Conservation (phyloP, 2,329 filamentous ascomycete genomes). For the Pseudodiploospora longispora region DNA sequence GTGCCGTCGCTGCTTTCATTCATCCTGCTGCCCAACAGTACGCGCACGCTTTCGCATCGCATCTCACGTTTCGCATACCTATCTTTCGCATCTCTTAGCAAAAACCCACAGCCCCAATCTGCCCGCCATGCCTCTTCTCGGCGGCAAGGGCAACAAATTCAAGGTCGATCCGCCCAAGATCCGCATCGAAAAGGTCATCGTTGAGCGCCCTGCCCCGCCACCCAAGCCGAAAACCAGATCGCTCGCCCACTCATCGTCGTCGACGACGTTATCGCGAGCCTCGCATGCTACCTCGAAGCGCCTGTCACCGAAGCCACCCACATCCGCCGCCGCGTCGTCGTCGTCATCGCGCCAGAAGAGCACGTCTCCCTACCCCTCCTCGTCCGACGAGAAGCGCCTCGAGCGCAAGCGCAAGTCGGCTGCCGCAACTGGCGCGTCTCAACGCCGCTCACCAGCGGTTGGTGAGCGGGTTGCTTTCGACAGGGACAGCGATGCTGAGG, state of each 20-base stretch:
- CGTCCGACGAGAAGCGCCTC: conserved; percentile 27
- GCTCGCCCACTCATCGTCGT: conserved; percentile 17
- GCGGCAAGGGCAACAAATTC: conserved; percentile 39
- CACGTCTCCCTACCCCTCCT: conserved; percentile 34
- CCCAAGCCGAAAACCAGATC: conserved; percentile 29
- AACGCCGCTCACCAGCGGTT: conserved; percentile 33
- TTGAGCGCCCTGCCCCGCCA: conserved; percentile 29
- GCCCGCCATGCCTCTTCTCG: conserved; percentile 30
- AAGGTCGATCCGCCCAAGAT: conserved; percentile 43
- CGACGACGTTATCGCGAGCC: conserved; percentile 20
- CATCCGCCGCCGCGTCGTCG: conserved; percentile 1
- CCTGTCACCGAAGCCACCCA: conserved; percentile 30
- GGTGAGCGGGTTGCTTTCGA: conserved; percentile 43
- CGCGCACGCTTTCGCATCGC: no score
- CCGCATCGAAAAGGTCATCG: conserved; percentile 44
- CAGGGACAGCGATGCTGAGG: conserved; percentile 40
- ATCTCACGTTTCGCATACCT: no score
- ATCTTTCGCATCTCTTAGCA: no score
- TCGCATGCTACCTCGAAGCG: conserved; percentile 27
- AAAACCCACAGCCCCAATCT: no score
- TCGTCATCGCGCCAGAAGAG: conserved; percentile 29
- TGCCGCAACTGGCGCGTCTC: conserved; percentile 25
- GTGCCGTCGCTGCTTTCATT: no score
- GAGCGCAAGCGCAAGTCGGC: conserved; percentile 47
- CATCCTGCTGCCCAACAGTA: no score